Evolutionary conservation across 2,329 filamentous ascomycete genomes (phyloP).

Genomic region (Fusarium neocosmosporiellum): DNA sequence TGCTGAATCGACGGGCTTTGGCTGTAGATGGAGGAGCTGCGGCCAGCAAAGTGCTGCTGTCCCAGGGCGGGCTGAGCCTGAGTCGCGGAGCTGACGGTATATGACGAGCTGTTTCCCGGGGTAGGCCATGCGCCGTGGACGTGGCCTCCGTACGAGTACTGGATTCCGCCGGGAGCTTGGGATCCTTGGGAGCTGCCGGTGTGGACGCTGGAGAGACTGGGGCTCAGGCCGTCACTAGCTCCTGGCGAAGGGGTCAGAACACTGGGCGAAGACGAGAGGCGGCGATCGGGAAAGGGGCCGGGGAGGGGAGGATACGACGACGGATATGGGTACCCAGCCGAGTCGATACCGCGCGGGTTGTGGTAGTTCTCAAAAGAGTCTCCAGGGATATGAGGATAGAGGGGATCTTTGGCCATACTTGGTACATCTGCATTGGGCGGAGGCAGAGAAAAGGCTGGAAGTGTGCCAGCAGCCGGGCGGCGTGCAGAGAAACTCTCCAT

Average conservation of each 20-base stretch:
- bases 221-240: slow-evolving; percentile 71
- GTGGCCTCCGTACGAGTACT: slow-evolving; percentile 63
- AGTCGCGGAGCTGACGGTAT: slow-evolving; percentile 63
- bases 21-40: slow-evolving; percentile 55
- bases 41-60: slow-evolving; percentile 44
- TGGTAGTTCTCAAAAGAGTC: slow-evolving; percentile 38
- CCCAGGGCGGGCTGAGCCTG: slow-evolving; percentile 44
- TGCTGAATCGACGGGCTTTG: slow-evolving; percentile 61
- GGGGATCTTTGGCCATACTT: slow-evolving; percentile 48
- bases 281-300: slow-evolving; percentile 43
- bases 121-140: slow-evolving; percentile 70
- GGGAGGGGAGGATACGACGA: slow-evolving; percentile 40
- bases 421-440: slow-evolving; percentile 51
- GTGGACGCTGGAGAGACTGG: slow-evolving; percentile 69
- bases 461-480: slow-evolving; percentile 47
- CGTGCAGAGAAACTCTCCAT: slow-evolving; percentile 48
- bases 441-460: slow-evolving; percentile 52
- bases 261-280: slow-evolving; percentile 46
- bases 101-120: slow-evolving; percentile 57
- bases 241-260: slow-evolving; percentile 56
- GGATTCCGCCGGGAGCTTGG: slow-evolving; percentile 60
- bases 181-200: slow-evolving; percentile 69
- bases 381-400: slow-evolving; percentile 35
- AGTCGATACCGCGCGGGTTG: slow-evolving; percentile 37
- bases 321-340: slow-evolving; percentile 37